Percentiles rank a stretch among this genome's conserved stretches.
Evolutionary conservation across 2,329 filamentous ascomycete genomes (phyloP).

Genomic region (Botrytis deweyae): DNA sequence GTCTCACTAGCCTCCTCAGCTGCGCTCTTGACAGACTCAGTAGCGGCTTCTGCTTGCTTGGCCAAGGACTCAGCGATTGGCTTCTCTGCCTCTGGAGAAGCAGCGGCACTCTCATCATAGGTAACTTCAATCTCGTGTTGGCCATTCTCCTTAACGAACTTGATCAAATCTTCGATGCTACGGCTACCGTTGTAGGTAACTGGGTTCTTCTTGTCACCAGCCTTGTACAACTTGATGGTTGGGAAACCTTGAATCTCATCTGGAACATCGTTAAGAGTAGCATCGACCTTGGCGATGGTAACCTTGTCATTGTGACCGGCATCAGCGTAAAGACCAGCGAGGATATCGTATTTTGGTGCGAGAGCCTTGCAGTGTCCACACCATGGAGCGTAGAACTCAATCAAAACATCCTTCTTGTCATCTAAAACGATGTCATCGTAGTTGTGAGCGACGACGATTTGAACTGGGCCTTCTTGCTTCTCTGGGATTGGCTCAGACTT

Average conservation of each 20-base stretch:
- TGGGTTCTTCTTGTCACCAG: constrained; percentile 80
- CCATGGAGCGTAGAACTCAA: constrained; percentile 99
- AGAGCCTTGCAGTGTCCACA: constrained; percentile 99
- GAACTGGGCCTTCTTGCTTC: constrained; percentile 85
- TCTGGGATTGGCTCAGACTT: constrained; percentile 98
- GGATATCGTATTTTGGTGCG: constrained; percentile 93
- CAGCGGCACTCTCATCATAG: constrained; percentile 51
- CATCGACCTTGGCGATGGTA: constrained; percentile 95
- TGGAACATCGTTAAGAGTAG: constrained; percentile 92
- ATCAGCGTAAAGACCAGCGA: constrained; percentile 72
- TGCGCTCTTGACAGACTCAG: constrained; percentile 42
- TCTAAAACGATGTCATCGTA: constrained; percentile 91
- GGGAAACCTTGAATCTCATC: constrained; percentile 98
- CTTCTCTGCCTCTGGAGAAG: constrained; percentile 45
- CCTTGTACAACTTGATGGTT: constrained; percentile 97
- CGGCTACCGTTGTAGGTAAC: constrained; percentile 85
- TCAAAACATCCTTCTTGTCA: constrained; percentile 91
- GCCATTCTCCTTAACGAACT: constrained; percentile 94
- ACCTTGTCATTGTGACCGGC: constrained; percentile 79
- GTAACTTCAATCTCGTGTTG: constrained; percentile 76
- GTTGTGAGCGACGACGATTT: constrained; percentile 86
- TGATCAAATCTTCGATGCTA: constrained; percentile 85
- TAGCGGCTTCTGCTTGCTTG: constrained; percentile 43
- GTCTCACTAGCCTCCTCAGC: constrained; percentile 51
- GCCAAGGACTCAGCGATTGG: constrained; percentile 42